Percentiles rank a stretch among this genome's conserved stretches.
phyloP scores from a whole-genome alignment of 2,329 filamentous ascomycete species.

The Xylariomycetidae sp. region DNA sequence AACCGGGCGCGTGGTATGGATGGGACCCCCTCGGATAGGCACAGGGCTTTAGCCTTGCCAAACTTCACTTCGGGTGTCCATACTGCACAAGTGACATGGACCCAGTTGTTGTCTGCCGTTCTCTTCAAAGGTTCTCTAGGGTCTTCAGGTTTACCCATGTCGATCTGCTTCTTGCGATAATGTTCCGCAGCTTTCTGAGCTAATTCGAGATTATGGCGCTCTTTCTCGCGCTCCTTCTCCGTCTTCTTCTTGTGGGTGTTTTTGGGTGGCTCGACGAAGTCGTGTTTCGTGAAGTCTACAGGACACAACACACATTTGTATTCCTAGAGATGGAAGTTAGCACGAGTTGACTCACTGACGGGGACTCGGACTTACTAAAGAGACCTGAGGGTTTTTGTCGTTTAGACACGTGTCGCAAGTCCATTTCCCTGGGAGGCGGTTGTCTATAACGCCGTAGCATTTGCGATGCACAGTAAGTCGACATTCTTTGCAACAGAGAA shows the following conservation, averaged over 20 bases:
- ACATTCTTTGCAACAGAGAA: conserved; percentile 80
- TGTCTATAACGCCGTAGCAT: conserved; percentile 81
- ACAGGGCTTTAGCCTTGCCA: conserved; percentile 74
- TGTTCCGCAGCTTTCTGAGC: conserved; percentile 74
- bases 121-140: conserved; percentile 90
- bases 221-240: conserved; percentile 86
- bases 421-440: conserved; percentile 75
- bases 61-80: conserved; percentile 94
- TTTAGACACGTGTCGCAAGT: conserved; percentile 94
- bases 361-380: conserved; percentile 74
- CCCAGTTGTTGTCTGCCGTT: conserved; percentile 96
- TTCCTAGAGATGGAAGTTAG: no score
- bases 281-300: conserved; percentile 72
- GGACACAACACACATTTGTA: conserved; percentile 94
- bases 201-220: conserved; percentile 79
- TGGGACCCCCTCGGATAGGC: conserved; percentile 85
- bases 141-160: conserved; percentile 74
- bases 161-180: conserved; percentile 77
- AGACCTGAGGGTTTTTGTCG: conserved; percentile 85
- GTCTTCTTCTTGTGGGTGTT: conserved; percentile 79
- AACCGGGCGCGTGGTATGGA: conserved; percentile 71
- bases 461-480: conserved; percentile 84
- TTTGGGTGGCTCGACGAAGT: conserved; percentile 80
- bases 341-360: no score
- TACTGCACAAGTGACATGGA: conserved; percentile 88